Evolutionary conservation across 768 basidiomycete genomes (phyloP).

Genomic region (Clavulina sp.): DNA sequence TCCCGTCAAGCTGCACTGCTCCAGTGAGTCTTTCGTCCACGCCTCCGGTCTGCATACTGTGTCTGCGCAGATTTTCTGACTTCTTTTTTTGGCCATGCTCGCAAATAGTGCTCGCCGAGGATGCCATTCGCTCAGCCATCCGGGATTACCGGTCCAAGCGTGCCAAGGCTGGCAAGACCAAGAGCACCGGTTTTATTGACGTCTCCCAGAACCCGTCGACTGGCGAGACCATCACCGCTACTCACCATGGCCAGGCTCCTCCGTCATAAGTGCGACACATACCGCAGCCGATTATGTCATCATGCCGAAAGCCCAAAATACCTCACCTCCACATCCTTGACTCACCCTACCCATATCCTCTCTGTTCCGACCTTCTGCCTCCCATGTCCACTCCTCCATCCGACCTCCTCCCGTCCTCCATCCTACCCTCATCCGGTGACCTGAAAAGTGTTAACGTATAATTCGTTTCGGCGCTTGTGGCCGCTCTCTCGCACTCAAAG

Average conservation of each 20-base stretch:
- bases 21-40: constrained; percentile 41
- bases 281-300: not conserved
- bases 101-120: constrained; percentile 77
- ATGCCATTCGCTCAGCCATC: constrained; percentile 96
- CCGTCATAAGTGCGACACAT: constrained; percentile 1
- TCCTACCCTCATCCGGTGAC: not conserved
- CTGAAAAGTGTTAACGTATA: too few species aligned
- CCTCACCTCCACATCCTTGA: not conserved
- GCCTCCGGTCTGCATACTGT: not conserved
- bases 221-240: constrained; percentile 36
- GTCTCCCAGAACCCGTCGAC: constrained; percentile 40
- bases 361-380: not conserved
- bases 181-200: constrained; percentile 49
- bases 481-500: too few species aligned
- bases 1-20: constrained; percentile 91
- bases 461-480: too few species aligned
- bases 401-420: not conserved
- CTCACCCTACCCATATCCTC: not conserved
- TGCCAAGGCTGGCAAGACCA: constrained; percentile 29
- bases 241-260: constrained; percentile 27
- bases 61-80: not conserved
- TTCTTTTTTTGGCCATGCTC: constrained; percentile 13
- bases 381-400: not conserved
- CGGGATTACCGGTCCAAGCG: constrained; percentile 88
- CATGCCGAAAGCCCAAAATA: not conserved